phyloP scores from a whole-genome alignment of 2,329 filamentous ascomycete genomes.

The Zasmidium cellare region DNA sequence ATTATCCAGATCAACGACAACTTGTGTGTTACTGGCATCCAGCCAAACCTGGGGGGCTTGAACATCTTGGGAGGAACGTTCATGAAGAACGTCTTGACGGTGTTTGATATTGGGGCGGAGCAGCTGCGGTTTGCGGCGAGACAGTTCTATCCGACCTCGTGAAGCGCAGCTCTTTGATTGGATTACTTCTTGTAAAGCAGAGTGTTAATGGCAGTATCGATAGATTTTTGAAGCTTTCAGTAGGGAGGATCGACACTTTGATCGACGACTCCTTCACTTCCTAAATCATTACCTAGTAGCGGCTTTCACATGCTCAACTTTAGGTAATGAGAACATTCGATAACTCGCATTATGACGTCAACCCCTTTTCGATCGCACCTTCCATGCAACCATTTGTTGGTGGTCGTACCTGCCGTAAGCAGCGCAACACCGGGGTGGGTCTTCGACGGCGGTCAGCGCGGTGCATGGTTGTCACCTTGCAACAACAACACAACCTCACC shows the following conservation, averaged over 20 bases:
- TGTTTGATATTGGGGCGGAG: constrained; percentile 51
- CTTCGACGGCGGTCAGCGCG: background rate
- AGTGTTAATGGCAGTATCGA: background rate
- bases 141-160: constrained; percentile 21
- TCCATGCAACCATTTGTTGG: no score
- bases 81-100: constrained; percentile 52
- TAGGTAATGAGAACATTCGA: no score
- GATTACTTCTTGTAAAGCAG: background rate
- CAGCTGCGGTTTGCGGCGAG: constrained; percentile 50
- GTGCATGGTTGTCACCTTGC: no score
- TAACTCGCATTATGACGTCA: background rate
- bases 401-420: no score
- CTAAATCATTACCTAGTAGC: no score
- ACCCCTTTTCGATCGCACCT: background rate
- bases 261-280: no score
- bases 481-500: no score
- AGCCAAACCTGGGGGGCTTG: constrained; percentile 32
- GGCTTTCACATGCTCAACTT: no score
- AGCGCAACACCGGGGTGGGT: background rate
- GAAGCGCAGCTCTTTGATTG: background rate
- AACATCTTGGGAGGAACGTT: constrained; percentile 50
- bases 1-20: constrained; percentile 23
- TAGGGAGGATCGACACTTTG: no score
- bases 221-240: background rate
- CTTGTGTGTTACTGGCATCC: constrained; percentile 36